phyloP scores from a whole-genome alignment of 306 rosid genomes.

The Myrica gale region DNA sequence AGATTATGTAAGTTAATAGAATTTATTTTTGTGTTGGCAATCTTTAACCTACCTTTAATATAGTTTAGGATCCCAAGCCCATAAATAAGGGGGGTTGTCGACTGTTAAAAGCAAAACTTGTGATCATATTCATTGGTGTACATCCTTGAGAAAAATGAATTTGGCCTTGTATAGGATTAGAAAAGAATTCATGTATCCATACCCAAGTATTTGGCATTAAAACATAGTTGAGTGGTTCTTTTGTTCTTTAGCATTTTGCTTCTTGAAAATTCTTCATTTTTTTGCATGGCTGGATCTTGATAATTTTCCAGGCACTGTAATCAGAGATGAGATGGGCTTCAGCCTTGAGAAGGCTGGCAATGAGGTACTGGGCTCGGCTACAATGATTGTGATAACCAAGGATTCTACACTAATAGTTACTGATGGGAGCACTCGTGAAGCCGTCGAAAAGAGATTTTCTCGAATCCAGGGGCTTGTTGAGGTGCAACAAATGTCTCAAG shows the following conservation, averaged over 20 bases:
- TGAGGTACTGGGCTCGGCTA: constrained; percentile 63
- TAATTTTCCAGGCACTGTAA: constrained; percentile 64
- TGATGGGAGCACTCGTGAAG: constrained; percentile 61
- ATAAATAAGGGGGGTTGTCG: not conserved
- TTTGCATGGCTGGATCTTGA: constrained; percentile 9
- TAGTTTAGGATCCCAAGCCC: not conserved
- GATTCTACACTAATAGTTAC: constrained; percentile 81
- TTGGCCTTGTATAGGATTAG: not conserved
- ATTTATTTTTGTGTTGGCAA: not conserved
- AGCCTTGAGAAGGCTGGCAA: constrained; percentile 60
- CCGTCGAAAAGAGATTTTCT: constrained; percentile 68
- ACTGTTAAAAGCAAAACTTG: not conserved
- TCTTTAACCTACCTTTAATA: not conserved
- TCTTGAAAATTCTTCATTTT: constrained; percentile 14
- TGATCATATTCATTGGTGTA: not conserved
- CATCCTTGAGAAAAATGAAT: not conserved
- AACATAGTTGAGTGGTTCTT: not conserved
- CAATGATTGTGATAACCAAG: constrained; percentile 73
- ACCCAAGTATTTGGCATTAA: not conserved
- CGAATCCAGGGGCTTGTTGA: constrained; percentile 64
- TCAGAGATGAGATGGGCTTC: constrained; percentile 83
- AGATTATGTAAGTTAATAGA: not conserved
- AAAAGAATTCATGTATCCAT: not conserved
- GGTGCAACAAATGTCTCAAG: constrained; percentile 45
- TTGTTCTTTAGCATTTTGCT: not conserved